Percentiles rank a stretch among this genome's conserved stretches.
Conservation (phyloP, 495 filamentous ascomycete genomes). For the Clavariopsis aquatica region DNA sequence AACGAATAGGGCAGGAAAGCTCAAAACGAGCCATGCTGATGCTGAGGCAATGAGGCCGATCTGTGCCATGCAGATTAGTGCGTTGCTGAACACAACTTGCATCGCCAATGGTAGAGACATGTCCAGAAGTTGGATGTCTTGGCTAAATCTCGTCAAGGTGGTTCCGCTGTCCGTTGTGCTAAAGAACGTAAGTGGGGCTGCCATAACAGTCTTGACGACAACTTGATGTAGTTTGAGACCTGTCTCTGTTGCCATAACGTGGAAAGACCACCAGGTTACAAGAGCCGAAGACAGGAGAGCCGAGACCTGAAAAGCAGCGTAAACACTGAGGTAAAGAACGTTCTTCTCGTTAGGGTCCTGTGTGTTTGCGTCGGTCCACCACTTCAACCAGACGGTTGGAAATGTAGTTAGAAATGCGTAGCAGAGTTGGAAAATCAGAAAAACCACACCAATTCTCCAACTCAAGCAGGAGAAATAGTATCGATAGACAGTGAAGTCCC, state of each 20-base stretch:
- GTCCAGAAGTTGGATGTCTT: too few species aligned
- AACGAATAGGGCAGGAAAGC: not conserved
- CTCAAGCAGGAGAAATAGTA: conserved; percentile 23
- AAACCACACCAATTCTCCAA: not conserved
- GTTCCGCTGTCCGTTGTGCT: too few species aligned
- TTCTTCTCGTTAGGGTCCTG: too few species aligned
- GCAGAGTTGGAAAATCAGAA: conserved; percentile 21
- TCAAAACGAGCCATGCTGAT: not conserved
- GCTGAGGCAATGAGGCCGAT: not conserved
- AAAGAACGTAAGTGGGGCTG: conserved; percentile 14
- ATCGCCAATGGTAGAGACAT: too few species aligned
- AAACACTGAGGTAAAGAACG: too few species aligned
- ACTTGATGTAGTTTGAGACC: conserved; percentile 5
- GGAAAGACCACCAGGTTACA: not conserved
- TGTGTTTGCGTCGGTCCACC: too few species aligned
- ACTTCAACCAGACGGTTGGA: not conserved
- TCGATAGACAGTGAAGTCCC: conserved; percentile 14
- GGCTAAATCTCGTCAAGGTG: too few species aligned
- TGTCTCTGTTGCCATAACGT: not conserved
- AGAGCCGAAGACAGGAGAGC: not conserved
- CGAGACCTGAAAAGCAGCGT: not conserved
- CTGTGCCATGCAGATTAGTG: not conserved
- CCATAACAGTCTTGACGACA: conserved; percentile 9
- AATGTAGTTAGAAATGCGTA: not conserved
- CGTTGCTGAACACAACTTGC: too few species aligned